Evolutionary conservation across 257 asterid genomes (phyloP), one percentile per base, ranked within the genome.

Genomic region (Primulina eburnea): DNA sequence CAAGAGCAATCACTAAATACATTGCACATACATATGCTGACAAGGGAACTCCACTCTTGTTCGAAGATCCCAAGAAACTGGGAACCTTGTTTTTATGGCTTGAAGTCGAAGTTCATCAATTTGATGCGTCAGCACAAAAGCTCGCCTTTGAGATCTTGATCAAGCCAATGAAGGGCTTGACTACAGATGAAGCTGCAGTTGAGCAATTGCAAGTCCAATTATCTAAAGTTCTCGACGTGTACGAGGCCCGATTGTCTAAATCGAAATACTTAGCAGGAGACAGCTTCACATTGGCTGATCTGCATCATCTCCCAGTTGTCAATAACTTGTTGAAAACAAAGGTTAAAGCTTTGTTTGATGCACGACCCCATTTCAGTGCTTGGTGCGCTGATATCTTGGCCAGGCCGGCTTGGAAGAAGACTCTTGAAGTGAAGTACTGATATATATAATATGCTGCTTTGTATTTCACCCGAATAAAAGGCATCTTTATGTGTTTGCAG

Each of bases 241-340:
- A 88, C 62, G 95, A 88, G 67, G 62, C 77, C 2, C 77, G 88
- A 0, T 64, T 88, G 72, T 18, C 62, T 0, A 64, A 78, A 1
- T 82, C 86, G 0, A 84, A 82, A 72, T 88, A 81, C 67, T 64
- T 87, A 78, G 90, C 65, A 14, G 92, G 88, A 14, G 83, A 86
- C 0, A 47, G 65, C 0, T 81, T 53, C 80, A 66, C 84, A 0
- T 7, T 76, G 73, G 92, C 76, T 12, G 90, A 86, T 75, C 72
- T 88, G 20, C 84, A 84, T 61, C 90, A 88, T 64, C 16, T 81
- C 17, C 95, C 88, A 1, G 47, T 81, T 33, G 4, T 86, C 7
- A 57, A 76, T 29, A 75, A 65, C 75, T 79, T 79, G 81, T 18
- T 66, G 64, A 76, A 67, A 7, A 83, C 85, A 0, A 82, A 80